Percentiles rank a stretch among this genome's conserved stretches.
Evolutionary conservation across 352 stramenopile species (phyloP).

Genomic region (Blastocystis sp.): DNA sequence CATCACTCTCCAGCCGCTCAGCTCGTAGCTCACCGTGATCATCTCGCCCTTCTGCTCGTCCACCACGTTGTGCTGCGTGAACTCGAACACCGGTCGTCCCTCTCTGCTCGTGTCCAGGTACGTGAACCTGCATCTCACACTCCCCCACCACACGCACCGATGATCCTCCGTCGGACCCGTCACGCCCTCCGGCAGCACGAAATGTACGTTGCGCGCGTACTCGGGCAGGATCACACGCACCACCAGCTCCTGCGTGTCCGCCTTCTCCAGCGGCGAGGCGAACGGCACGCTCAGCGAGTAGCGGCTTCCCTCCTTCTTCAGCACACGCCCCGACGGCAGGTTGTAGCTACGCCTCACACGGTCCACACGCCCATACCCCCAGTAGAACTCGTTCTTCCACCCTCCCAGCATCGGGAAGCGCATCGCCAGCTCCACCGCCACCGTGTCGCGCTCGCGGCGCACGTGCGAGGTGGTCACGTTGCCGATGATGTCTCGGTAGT

Average conservation of each 20-base stretch:
- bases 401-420: conserved; percentile 74
- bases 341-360: conserved; percentile 59
- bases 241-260: conserved; percentile 73
- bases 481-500: conserved; percentile 75
- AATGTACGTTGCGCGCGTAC: conserved; percentile 72
- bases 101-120: conserved; percentile 73
- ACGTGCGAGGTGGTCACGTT: conserved; percentile 73
- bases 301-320: conserved; percentile 60
- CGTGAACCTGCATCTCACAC: conserved; percentile 72
- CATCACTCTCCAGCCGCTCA: conserved; percentile 68
- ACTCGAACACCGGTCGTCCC: conserved; percentile 73
- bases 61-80: conserved; percentile 69
- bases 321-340: conserved; percentile 14
- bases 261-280: conserved; percentile 70
- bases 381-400: conserved; percentile 75
- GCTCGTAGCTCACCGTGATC: conserved; percentile 71
- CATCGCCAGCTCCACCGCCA: conserved; percentile 71
- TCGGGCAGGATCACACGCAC: conserved; percentile 74
- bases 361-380: conserved; percentile 72
- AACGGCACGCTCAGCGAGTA: conserved; percentile 74
- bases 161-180: neutral
- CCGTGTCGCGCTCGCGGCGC: conserved; percentile 36
- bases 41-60: conserved; percentile 69
- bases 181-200: conserved; percentile 71
- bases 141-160: conserved; percentile 69